Evolutionary conservation across 352 stramenopile genomes (phyloP), one percentile per base, ranked within the genome.

Genomic region (Discostella stelligera): DNA sequence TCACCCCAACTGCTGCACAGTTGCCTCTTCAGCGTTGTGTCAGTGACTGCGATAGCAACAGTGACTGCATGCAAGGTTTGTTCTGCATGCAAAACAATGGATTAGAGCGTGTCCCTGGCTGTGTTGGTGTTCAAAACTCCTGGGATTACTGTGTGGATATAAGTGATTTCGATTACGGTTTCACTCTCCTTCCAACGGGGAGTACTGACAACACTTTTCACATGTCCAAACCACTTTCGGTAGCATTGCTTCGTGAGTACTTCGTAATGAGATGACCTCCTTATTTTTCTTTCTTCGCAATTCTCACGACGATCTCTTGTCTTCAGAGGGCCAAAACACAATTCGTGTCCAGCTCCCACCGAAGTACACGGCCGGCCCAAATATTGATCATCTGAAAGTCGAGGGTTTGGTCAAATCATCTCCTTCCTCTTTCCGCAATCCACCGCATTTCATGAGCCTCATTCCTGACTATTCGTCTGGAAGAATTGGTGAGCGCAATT

Each of bases 11-110:
- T 52, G n/a, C 23, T 44, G 48, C 53, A n/a, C 52, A 67, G 27
- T 71, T 68, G 58, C 82, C 72, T 66, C 71, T 92, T 52, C 55
- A 79, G 21, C 63, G 73, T 37, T 91, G 85, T 74, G 64, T 82
- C 69, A 71, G 76, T 16, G 74, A 87, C 50, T 89, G 83, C 58
- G 73, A 89, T 39, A 76, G 23, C 41, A 64, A 84, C 50, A 20
- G 23, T n/a, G 30, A 88, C n/a, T 88, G 81, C 48, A 50, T 4
- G 16, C 32, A 58, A 27, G 74, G 80, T 14, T 64, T 88, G 39
- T 69, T 81, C 59, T 88, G 81, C 44, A 71, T 63, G 20, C 66
- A 85, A 67, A 75, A 64, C 21, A 65, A 77, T 64, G 55, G 13
- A 11, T 44, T 63, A 16, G 71, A 79, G 70, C 11, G 50, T 16